Evolutionary conservation across 768 basidiomycete species (phyloP), one percentile per base, ranked within the genome.

Genomic region (Phylloporus rhodoxanthus): DNA sequence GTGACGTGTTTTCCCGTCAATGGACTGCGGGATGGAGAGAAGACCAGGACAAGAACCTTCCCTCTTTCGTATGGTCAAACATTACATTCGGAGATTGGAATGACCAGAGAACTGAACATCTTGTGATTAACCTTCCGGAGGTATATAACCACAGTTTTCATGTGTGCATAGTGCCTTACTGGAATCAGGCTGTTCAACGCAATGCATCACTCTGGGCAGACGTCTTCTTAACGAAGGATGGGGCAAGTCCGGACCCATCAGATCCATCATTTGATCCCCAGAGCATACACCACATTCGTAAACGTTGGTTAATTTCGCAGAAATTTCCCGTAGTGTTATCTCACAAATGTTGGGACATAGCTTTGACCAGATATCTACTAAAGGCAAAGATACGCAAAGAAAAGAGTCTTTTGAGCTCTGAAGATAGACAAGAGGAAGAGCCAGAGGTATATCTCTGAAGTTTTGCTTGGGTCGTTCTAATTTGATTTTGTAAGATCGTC

Each of bases 181-280:
- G 20, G 20, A 43, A 30, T 25, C 57, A 92, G 90, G 75, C 73
- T 43, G 91, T 92, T 10, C 75, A 87, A 60, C 74, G 73, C 49
- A 95, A 95, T 62, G 87, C 79, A 10, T 80, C 87, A 2, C 67
- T 93, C 42, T 95, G 87, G 85, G 85, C 85, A 14, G 88, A 94
- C 58, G 74, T 92, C 5, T 87, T 86, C 64, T 67, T 95, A 8
- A 75, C 81, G 1, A 82, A 77, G 54, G 75, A 85, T 38, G 80
- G 80, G 0, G 75, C 78, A 9, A 80, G 74, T 56, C 85, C 85
- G 0, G 74, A 91, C 57, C 87, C 86, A 8, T 68, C 73, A 10
- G 73, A 75, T 46, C 57, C 73, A 20, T 61, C 21, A 54, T 92
- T 81, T 62, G 70, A 79, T 48, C 72, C 75, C 6, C 63, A 69